Base-by-base conservation (phyloP, 2,329 filamentous ascomycete genomes). In the Fusarium continuum region DNA sequence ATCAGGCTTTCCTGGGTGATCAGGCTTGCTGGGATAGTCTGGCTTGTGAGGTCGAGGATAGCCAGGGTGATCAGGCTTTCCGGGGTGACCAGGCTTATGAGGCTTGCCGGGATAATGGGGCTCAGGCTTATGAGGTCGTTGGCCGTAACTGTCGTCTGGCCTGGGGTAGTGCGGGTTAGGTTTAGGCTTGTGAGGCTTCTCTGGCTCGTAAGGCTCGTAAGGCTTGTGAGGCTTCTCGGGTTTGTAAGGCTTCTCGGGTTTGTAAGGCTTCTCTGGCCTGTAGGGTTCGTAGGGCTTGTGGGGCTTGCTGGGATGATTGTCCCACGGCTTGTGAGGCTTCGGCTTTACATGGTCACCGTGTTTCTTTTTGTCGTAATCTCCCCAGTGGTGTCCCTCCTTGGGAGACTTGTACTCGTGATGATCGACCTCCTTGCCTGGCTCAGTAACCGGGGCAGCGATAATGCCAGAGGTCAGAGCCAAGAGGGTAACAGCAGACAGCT, bases 401-500 rank as follows among this genome's bases (percentile, higher is more conserved):
- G 23, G 14, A 17, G 48, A 38, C 22, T 39, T 55, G n/a, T 55
- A 55, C 11, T 38, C 34, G 13, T 28, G 34, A 16, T 14, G 35
- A 19, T 31, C 4, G 25, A 32, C 35, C 5, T 49, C 44, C 3
- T 10, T 36, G 5, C 55, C 36, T 19, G 52, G 39, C 8, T 53
- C 46, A 31, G 29, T 25, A 7, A 50, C 25, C 2, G 56, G 56
- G 23, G 25, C 54, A n/a, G 56, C 49, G 9, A 51, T 8, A n/a
- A 26, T 43, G 32, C 17, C 35, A 4, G 54, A 59, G 13, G 34
- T 59, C 20, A 60, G 47, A 6, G 46, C 54, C 11, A 59, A 16
- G 10, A 59, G 28, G 11, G 34, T 23, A 23, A 59, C 11, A 28
- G 40, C 34, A 40, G 54, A 59, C 20, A 60, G 29, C 40, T 59